Base-by-base conservation (phyloP, 148 eudicot species). In the Chenopodium suecicum region DNA sequence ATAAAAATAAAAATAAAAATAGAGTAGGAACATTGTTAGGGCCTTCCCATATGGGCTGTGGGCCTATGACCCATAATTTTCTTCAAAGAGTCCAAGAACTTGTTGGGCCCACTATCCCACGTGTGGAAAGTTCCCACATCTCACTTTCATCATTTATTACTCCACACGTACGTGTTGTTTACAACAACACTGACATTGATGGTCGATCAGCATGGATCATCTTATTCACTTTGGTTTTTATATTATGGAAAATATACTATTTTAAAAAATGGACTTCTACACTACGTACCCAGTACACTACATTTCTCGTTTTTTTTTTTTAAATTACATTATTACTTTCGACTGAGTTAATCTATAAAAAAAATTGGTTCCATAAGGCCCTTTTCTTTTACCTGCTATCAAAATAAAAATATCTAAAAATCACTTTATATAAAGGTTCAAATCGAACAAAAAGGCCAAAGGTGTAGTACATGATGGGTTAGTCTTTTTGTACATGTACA, bases 61-160 rank as follows among this genome's bases (percentile, higher is more conserved):
- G 84, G 73, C 81, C 84, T 50, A 7, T 37, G 70, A 70, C 81
- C 80, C 80, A 76, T 41, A n/a, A 27, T 29, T 29, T 34, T 29
- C 37, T n/a, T 73, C 56, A 20, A 37, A 73, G 60, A 13, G 72
- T 71, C 74, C 76, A 68, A 70, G 32, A 37, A 56, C 78, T 54
- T 79, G 27, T 74, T 73, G 56, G 79, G 67, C 83, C 73, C 60
- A 81, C 66, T 4, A 23, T 72, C 81, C 76, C 89, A 85, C 91
- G 91, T 84, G 89, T 82, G 91, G 84, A 16, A 48, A 31, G 81
- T 82, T 72, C 86, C 91, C 85, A 83, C 85, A 77, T 85, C 66
- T 87, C 81, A 13, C 78, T 76, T 76, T 85, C 89, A 81, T 19
- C 86, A 83, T 85, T 84, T 27, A 87, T 74, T 76, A 71, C 81